A percentile compares a stretch with the other conserved stretches of the same genome.
Conservation (phyloP, 768 basidiomycete genomes). For the Lactifluus pinguis region DNA sequence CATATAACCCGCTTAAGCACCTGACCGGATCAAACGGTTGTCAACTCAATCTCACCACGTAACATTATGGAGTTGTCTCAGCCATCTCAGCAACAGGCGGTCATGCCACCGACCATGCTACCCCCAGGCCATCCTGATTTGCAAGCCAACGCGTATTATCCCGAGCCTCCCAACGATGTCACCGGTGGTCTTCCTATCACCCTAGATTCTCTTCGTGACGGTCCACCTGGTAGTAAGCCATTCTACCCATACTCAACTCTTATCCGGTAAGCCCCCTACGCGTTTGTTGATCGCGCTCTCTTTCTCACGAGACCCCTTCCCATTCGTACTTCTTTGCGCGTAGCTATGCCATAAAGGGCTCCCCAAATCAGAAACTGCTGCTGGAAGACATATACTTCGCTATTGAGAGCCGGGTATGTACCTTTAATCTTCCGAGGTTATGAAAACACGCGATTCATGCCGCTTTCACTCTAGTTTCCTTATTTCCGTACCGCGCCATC, state of each 20-base stretch:
- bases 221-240: slow-evolving; percentile 82
- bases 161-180: slow-evolving; percentile 68
- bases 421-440: neutral
- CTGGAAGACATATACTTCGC: slow-evolving; percentile 90
- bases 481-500: slow-evolving; percentile 81
- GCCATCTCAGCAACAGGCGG: slow-evolving; percentile 37
- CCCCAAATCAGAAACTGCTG: slow-evolving; percentile 76
- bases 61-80: slow-evolving; percentile 16
- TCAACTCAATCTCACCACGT: neutral
- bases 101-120: slow-evolving; percentile 56
- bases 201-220: slow-evolving; percentile 78
- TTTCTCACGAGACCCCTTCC: slow-evolving; percentile 10
- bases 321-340: neutral
- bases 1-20: slow-evolving; percentile 5
- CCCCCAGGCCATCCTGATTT: slow-evolving; percentile 33
- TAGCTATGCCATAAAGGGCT: slow-evolving; percentile 88
- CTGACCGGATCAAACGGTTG: neutral
- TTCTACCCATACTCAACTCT: slow-evolving; percentile 89
- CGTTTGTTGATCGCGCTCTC: neutral
- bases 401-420: slow-evolving; percentile 75
- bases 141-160: slow-evolving; percentile 49
- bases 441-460: slow-evolving; percentile 18
- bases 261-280: slow-evolving; percentile 54
- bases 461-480: slow-evolving; percentile 50
- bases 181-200: slow-evolving; percentile 81